Evolutionary conservation across 2,329 filamentous ascomycete species (phyloP).

Genomic region (Volutella citrinella): DNA sequence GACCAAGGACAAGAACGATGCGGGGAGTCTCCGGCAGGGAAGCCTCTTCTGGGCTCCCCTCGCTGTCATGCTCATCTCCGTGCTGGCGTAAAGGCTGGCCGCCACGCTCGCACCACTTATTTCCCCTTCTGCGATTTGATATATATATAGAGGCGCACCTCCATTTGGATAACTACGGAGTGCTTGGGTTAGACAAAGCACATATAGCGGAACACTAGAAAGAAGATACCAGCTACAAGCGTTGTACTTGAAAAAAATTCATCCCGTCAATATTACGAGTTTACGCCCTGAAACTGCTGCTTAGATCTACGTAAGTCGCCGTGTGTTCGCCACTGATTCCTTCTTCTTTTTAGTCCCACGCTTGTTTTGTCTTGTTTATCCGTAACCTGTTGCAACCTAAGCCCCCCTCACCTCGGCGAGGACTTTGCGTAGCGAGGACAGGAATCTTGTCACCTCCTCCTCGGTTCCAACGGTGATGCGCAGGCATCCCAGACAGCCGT

Average conservation of each 20-base stretch:
- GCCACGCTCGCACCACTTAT: too few species aligned
- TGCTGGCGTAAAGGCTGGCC: too few species aligned
- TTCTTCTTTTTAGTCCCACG: constrained; percentile 2
- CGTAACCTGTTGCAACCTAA: constrained; percentile 4
- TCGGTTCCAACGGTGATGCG: constrained; percentile 92
- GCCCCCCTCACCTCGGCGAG: constrained; percentile 42
- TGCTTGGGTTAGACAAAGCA: too few species aligned
- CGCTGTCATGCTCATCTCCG: too few species aligned
- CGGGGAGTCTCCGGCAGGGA: constrained; percentile 12
- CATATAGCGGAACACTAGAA: too few species aligned
- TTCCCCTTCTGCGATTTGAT: too few species aligned
- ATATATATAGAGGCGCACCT: too few species aligned
- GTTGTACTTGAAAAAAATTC: too few species aligned
- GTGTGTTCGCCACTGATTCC: too few species aligned
- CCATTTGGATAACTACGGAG: too few species aligned
- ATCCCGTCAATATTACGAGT: constrained; percentile 24
- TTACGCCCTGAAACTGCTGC: constrained; percentile 21
- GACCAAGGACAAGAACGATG: constrained; percentile 13
- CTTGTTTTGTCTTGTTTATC: background rate
- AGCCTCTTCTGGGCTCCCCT: constrained; percentile 19
- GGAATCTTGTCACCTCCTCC: constrained; percentile 74
- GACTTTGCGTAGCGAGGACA: constrained; percentile 60
- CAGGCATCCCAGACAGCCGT: constrained; percentile 83
- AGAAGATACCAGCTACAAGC: too few species aligned
- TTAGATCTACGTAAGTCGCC: constrained; percentile 22